A percentile compares a stretch with the other conserved stretches of the same genome.
Evolutionary conservation across 140 eudicot genomes (phyloP).

Genomic region (Stevia rebaudiana): DNA sequence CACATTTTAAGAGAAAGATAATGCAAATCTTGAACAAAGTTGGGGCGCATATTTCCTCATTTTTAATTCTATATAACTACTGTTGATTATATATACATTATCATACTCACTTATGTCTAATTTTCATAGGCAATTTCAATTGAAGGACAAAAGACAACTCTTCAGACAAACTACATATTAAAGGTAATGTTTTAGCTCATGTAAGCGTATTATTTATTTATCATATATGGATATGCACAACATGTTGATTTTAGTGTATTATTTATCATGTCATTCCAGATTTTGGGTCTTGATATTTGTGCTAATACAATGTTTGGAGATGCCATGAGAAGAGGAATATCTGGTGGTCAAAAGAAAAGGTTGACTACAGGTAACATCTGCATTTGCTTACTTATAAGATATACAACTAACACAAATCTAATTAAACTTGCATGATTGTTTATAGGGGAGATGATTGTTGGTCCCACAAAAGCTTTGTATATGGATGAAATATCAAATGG

Average conservation of each 20-base stretch:
- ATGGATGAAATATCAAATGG: conserved; percentile 78
- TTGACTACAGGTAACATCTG: conserved; percentile 39
- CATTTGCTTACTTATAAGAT: not conserved
- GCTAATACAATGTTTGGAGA: conserved; percentile 50
- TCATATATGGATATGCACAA: not conserved
- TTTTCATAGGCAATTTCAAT: conserved; percentile 31
- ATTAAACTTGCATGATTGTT: not conserved
- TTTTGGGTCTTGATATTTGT: conserved; percentile 45
- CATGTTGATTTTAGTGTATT: not conserved
- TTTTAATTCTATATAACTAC: too few relatives aligned
- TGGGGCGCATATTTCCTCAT: too few relatives aligned
- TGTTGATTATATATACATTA: too few relatives aligned
- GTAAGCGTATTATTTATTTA: not conserved
- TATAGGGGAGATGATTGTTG: conserved; percentile 66
- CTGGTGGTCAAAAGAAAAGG: conserved; percentile 63
- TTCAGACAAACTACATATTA: conserved; percentile 42
- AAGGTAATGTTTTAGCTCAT: conserved; percentile 30
- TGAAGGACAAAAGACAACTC: conserved; percentile 40
- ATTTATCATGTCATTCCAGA: conserved; percentile 20
- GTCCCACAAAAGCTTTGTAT: conserved; percentile 58
- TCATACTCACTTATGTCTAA: not conserved
- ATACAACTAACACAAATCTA: not conserved
- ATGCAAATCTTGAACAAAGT: too few relatives aligned
- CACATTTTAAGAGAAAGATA: too few relatives aligned
- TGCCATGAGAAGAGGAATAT: conserved; percentile 52